Conservation (phyloP, 2,329 filamentous ascomycete genomes). For the Venturia oleaginea region DNA sequence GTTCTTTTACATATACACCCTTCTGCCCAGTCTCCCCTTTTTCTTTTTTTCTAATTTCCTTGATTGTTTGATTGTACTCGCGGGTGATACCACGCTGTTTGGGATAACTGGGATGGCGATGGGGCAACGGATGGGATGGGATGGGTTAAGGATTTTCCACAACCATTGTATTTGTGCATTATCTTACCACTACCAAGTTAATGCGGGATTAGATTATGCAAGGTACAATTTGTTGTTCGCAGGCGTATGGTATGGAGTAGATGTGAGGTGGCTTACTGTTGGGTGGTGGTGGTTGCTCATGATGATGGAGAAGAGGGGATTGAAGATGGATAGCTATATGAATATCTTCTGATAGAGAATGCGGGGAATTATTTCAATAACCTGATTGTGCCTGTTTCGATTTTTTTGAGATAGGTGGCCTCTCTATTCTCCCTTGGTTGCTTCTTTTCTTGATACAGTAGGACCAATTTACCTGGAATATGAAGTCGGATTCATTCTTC, state of each 20-base stretch:
- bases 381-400: too few species aligned
- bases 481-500: too few species aligned
- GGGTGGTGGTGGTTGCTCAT: not conserved
- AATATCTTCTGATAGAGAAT: not conserved
- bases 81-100: constrained; percentile 8
- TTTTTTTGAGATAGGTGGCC: not conserved
- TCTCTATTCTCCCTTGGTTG: too few species aligned
- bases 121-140: not conserved
- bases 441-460: too few species aligned
- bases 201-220: constrained; percentile 2
- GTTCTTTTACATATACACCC: constrained; percentile 5
- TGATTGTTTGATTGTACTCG: constrained; percentile 1
- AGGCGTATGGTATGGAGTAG: not conserved
- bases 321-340: constrained; percentile 3
- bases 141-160: not conserved
- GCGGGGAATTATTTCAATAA: not conserved
- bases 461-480: too few species aligned
- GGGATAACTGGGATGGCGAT: constrained; percentile 1
- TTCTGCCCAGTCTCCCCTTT: not conserved
- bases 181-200: not conserved
- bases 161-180: not conserved
- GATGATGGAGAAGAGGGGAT: not conserved
- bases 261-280: not conserved
- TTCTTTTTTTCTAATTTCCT: not conserved
- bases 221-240: not conserved